Evolutionary conservation across 1,284 basidiomycete genomes (phyloP).

Genomic region (Tremellales sp.): DNA sequence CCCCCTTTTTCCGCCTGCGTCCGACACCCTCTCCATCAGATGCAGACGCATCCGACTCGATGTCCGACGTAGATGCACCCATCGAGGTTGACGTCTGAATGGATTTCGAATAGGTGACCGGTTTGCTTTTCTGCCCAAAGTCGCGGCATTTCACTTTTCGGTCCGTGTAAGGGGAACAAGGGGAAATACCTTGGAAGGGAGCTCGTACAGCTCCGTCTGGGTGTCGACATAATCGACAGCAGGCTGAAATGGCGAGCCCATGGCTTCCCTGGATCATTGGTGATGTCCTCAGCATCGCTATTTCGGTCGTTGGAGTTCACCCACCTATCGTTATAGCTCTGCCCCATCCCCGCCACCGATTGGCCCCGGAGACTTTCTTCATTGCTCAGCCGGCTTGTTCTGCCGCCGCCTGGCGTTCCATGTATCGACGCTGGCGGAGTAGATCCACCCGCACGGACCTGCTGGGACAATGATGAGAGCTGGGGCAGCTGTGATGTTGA

Average conservation of each 20-base stretch:
- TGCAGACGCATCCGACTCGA: slow-evolving; percentile 15
- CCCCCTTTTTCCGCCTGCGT: slow-evolving; percentile 6
- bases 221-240: slow-evolving; percentile 76
- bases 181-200: slow-evolving; percentile 70
- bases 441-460: slow-evolving; percentile 4
- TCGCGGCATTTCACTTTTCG: neutral
- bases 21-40: slow-evolving; percentile 24
- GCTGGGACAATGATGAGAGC: slow-evolving; percentile 1
- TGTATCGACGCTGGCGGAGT: slow-evolving; percentile 57
- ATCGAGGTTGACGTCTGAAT: slow-evolving; percentile 60
- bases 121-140: slow-evolving; percentile 19
- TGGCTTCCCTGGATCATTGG: slow-evolving; percentile 48
- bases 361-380: slow-evolving; percentile 25
- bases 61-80: slow-evolving; percentile 26
- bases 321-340: neutral
- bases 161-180: neutral
- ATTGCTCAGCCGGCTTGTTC: slow-evolving; percentile 40
- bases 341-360: slow-evolving; percentile 5
- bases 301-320: neutral
- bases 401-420: slow-evolving; percentile 61
- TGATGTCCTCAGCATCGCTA: no score
- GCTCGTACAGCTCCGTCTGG: slow-evolving; percentile 80
- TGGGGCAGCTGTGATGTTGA: slow-evolving; percentile 4
- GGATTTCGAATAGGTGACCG: slow-evolving; percentile 85
- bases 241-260: slow-evolving; percentile 53